Evolutionary conservation across 2,329 filamentous ascomycete genomes (phyloP), one percentile per base, ranked within the genome.

Genomic region (Colletotrichum sp.): DNA sequence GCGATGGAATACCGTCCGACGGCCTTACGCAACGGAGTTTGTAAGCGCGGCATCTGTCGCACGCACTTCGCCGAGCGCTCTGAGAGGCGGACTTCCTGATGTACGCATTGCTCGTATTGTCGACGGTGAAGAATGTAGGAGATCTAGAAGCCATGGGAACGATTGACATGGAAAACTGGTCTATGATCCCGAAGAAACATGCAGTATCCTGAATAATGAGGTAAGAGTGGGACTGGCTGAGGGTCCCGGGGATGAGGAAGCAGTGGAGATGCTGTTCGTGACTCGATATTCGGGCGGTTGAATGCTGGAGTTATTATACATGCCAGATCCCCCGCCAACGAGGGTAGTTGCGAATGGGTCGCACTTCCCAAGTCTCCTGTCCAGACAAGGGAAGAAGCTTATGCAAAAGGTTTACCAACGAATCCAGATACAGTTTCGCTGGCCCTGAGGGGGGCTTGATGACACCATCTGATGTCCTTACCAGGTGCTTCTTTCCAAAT

Each of bases 1-100:
- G n/a, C 44, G 44, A 1, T 7, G 44, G 10, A 0, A 10, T 0
- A 3, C 21, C 44, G 0, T 52, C 44, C 0, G 44, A 52, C 2
- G 44, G 44, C n/a, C 44, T 52, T 21, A 52, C 44, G 0, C 44
- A 52, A 5, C 44, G 44, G 10, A 52, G 44, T 52, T 52, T 52
- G 44, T 52, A 52, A 21, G 44, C 44, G 44, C 44, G 44, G n/a
- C 44, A 52, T 24, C 44, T n/a, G 44, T 52, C 44, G 44, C 44
- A 52, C 0, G 44, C 44, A 52, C 44, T 52, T 52, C 44, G 44
- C n/a, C 44, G 44, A 52, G 44, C 44, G 44, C n/a, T 52, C 2
- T 52, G 44, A 13, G 44, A 52, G n/a, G 44, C 6, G 9, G 44
- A 52, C 44, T 52, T 52, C 6, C 44, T 52, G 44, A 52, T 24